A percentile compares a stretch with the other conserved stretches of the same genome.
Evolutionary conservation across 2,329 filamentous ascomycete genomes (phyloP).

Genomic region (Calonectria crousiana): DNA sequence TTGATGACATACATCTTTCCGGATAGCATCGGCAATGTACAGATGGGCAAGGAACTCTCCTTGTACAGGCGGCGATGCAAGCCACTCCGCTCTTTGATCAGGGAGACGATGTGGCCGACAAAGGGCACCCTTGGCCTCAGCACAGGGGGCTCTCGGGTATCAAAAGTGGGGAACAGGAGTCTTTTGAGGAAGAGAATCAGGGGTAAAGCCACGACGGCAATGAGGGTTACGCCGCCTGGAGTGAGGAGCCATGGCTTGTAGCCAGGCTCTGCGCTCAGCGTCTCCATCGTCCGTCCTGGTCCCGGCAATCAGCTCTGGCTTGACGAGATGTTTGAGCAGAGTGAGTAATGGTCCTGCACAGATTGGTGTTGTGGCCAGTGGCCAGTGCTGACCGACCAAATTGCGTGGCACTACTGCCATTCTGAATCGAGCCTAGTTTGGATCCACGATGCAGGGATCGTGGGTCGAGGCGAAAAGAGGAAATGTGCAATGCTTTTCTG

Average conservation of each 20-base stretch:
- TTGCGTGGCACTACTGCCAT: background rate
- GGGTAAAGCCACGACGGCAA: background rate
- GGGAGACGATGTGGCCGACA: conserved; percentile 33
- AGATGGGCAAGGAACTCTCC: conserved; percentile 47
- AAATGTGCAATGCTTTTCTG: background rate
- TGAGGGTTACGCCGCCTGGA: background rate
- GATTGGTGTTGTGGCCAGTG: background rate
- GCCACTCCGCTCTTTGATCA: conserved; percentile 24
- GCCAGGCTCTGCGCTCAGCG: background rate
- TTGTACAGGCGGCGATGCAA: conserved; percentile 38
- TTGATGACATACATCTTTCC: conserved; percentile 60
- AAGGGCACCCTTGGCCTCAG: conserved; percentile 29
- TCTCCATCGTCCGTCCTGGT: background rate
- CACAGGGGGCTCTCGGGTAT: conserved; percentile 27
- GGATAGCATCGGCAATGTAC: conserved; percentile 57
- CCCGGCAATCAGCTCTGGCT: background rate
- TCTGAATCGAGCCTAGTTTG: background rate
- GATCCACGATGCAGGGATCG: background rate
- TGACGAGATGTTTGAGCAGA: background rate
- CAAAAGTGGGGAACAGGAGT: conserved; percentile 20
- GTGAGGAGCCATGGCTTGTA: background rate
- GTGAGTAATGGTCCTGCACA: background rate
- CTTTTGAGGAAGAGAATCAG: background rate
- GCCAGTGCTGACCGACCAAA: background rate
- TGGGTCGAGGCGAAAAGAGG: background rate